Evolutionary conservation across 345 rosid genomes (phyloP).

Genomic region (Hirschfeldia incana): DNA sequence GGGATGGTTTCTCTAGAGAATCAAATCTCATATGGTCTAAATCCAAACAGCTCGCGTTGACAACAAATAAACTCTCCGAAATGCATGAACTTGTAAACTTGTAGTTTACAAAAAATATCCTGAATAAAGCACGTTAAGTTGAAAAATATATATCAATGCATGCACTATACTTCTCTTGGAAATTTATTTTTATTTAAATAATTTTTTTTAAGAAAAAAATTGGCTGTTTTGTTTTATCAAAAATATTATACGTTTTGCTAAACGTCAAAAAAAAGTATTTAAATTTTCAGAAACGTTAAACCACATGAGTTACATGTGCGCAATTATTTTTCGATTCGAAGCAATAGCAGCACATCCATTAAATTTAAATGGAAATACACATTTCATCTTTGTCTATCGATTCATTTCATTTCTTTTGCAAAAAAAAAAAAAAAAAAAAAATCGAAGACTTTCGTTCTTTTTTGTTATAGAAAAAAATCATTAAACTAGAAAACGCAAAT

Average conservation of each 20-base stretch:
- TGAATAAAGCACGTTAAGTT: background rate
- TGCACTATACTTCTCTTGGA: background rate
- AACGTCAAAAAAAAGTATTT: background rate
- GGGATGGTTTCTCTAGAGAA: slow-evolving; percentile 24
- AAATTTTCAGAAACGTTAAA: background rate
- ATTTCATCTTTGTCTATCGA: background rate
- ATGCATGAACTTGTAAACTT: slow-evolving; percentile 3
- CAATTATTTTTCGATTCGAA: background rate
- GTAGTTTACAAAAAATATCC: background rate
- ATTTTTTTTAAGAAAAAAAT: too few relatives aligned
- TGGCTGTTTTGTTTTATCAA: background rate
- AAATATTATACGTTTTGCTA: too few relatives aligned
- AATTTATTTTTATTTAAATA: too few relatives aligned
- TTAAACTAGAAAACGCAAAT: background rate
- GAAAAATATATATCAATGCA: background rate
- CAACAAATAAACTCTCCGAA: background rate
- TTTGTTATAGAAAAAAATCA: background rate
- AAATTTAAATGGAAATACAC: background rate
- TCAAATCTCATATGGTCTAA: slow-evolving; percentile 32
- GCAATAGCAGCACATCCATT: background rate
- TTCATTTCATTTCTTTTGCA: background rate
- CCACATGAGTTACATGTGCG: background rate
- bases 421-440: background rate
- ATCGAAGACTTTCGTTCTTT: background rate
- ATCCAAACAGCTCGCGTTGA: slow-evolving; percentile 17